Percentiles rank a stretch among this genome's conserved stretches.
These are phyloP conservation scores for Salix exigua DNA, from an alignment of 345 rosid species.

Conservation along the genomic window DNA sequence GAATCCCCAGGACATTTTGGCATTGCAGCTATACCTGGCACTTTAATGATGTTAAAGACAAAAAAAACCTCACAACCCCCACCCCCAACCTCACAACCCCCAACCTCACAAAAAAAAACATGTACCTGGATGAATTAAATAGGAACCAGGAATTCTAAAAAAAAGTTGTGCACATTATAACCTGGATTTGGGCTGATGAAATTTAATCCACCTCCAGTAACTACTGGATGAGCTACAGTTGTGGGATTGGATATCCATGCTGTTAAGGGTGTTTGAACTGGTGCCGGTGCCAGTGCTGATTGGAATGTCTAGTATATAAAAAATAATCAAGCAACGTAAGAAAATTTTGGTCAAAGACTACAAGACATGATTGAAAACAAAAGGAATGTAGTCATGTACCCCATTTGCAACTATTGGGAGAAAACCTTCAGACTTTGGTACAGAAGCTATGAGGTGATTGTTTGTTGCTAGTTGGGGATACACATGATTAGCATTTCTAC, in stretches of 20 bases:
- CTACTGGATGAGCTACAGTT: slow-evolving; percentile 15
- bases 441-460: slow-evolving; percentile 20
- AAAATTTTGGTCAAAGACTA: background rate
- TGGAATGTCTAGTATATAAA: slow-evolving; percentile 18
- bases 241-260: slow-evolving; percentile 28
- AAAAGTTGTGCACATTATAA: background rate
- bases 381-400: slow-evolving; percentile 14
- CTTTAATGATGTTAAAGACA: background rate
- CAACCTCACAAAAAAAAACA: too few species aligned
- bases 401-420: slow-evolving; percentile 24
- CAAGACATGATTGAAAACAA: background rate
- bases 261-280: slow-evolving; percentile 24
- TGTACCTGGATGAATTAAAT: background rate
- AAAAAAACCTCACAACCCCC: background rate
- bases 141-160: background rate
- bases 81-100: background rate
- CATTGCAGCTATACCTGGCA: slow-evolving; percentile 21
- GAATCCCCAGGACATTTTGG: slow-evolving; percentile 24
- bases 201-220: slow-evolving; percentile 19
- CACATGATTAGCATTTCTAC: slow-evolving; percentile 28
- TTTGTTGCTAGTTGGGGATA: slow-evolving; percentile 17
- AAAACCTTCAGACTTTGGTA: slow-evolving; percentile 30
- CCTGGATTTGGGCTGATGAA: slow-evolving; percentile 22
- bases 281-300: slow-evolving; percentile 9
- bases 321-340: background rate